Percentiles rank a stretch among this genome's conserved stretches.
Conservation (phyloP, 768 basidiomycete genomes). For the Coprinopsis marcescibilis region DNA sequence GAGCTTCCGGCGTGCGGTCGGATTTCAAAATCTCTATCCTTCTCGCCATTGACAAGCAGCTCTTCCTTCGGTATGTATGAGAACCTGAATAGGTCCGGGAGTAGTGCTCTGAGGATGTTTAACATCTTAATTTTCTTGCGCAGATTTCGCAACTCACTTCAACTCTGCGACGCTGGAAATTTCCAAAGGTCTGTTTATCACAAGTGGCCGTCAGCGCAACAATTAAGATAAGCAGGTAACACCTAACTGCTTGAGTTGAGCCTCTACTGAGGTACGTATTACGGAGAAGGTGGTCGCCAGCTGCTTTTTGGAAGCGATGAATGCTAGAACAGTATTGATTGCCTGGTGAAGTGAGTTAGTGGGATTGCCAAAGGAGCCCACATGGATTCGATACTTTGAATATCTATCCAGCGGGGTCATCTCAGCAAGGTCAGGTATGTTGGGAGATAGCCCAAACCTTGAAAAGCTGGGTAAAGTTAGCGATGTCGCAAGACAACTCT, state of each 20-base stretch:
- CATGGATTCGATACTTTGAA: constrained; percentile 5
- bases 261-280: constrained; percentile 75
- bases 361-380: too few species aligned
- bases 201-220: background rate
- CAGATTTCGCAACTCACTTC: constrained; percentile 44
- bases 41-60: constrained; percentile 42
- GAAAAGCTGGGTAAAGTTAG: constrained; percentile 37
- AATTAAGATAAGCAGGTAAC: constrained; percentile 12
- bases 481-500: constrained; percentile 2
- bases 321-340: constrained; percentile 84
- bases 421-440: background rate
- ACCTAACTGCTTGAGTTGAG: constrained; percentile 62
- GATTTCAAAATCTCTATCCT: constrained; percentile 33
- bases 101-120: constrained; percentile 50
- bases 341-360: too few species aligned
- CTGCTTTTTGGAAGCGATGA: constrained; percentile 76
- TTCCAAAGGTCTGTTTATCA: constrained; percentile 60
- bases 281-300: constrained; percentile 75
- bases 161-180: constrained; percentile 75
- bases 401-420: background rate
- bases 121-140: background rate
- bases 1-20: constrained; percentile 38
- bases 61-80: constrained; percentile 69
- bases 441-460: constrained; percentile 37
- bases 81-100: constrained; percentile 77